phyloP scores from a whole-genome alignment of 1,139 yeast genomes.

The Spathaspora sp. region DNA sequence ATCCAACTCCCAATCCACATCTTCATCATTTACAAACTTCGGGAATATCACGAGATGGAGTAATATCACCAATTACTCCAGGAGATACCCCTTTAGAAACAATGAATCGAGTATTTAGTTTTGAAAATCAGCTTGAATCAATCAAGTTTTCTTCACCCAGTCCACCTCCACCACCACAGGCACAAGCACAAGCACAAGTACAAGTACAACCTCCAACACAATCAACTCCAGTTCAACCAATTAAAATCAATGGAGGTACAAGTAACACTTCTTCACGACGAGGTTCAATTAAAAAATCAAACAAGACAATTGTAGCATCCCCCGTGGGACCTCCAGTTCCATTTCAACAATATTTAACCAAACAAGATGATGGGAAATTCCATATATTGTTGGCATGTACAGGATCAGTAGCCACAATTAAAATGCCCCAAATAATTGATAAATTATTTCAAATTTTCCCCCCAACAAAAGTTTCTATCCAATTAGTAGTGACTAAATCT shows the following conservation, averaged over 20 bases:
- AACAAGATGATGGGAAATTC: conserved; percentile 76
- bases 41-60: background rate
- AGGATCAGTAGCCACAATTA: conserved; percentile 95
- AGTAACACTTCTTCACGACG: conserved; percentile 17
- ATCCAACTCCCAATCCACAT: conserved; percentile 1
- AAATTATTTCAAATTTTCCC: conserved; percentile 71
- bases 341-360: conserved; percentile 66
- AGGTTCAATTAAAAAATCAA: conserved; percentile 28
- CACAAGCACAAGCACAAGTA: too few species aligned
- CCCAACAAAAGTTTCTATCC: conserved; percentile 65
- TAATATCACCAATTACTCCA: conserved; percentile 1
- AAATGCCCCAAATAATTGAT: conserved; percentile 83
- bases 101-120: conserved; percentile 9
- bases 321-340: conserved; percentile 74
- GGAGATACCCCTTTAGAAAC: conserved; percentile 7
- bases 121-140: conserved; percentile 7
- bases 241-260: conserved; percentile 18
- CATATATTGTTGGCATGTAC: conserved; percentile 91
- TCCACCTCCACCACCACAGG: conserved; percentile 13
- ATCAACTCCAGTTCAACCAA: conserved; percentile 17
- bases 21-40: conserved; percentile 4
- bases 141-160: conserved; percentile 12
- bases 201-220: too few species aligned
- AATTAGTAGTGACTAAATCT: conserved; percentile 77
- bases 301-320: conserved; percentile 41